phyloP scores from a whole-genome alignment of 2,329 filamentous ascomycete species.

The Trichoderma harzianum region DNA sequence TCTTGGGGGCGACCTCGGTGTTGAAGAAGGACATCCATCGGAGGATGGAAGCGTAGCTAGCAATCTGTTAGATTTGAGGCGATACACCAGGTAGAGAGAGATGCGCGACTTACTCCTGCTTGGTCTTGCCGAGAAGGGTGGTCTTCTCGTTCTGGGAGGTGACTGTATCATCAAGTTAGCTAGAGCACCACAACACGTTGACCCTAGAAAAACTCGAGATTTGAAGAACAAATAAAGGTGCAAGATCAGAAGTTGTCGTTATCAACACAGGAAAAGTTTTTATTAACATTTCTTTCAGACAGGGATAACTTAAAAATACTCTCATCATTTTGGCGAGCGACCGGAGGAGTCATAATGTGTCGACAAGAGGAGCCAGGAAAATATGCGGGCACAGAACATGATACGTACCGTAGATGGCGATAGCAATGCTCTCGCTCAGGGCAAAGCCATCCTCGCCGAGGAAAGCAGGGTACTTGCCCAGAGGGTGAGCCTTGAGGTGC shows the following conservation, averaged over 20 bases:
- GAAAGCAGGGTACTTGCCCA: constrained; percentile 91
- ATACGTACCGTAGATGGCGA: constrained; percentile 93
- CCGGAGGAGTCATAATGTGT: constrained; percentile 6
- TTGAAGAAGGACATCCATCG: constrained; percentile 99
- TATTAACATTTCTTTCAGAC: constrained; percentile 65
- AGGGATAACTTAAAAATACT: constrained; percentile 91
- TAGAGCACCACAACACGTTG: background rate
- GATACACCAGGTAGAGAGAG: background rate
- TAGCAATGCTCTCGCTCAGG: constrained; percentile 86
- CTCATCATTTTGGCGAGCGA: constrained; percentile 58
- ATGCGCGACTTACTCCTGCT: constrained; percentile 74
- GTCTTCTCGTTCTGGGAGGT: constrained; percentile 99
- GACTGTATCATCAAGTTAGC: constrained; percentile 56
- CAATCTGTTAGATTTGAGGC: constrained; percentile 25
- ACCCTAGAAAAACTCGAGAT: constrained; percentile 23
- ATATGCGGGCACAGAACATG: constrained; percentile 18
- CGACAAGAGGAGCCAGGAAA: constrained; percentile 7
- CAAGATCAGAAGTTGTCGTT: constrained; percentile 74
- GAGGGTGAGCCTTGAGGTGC: constrained; percentile 80
- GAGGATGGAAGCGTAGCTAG: constrained; percentile 87
- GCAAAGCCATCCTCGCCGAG: constrained; percentile 87
- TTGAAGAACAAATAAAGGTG: constrained; percentile 28
- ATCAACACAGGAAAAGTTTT: constrained; percentile 69
- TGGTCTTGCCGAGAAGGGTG: constrained; percentile 97
- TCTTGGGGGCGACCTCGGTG: constrained; percentile 69